Conservation (phyloP, 495 filamentous ascomycete species). For the Parmelia sp. region DNA sequence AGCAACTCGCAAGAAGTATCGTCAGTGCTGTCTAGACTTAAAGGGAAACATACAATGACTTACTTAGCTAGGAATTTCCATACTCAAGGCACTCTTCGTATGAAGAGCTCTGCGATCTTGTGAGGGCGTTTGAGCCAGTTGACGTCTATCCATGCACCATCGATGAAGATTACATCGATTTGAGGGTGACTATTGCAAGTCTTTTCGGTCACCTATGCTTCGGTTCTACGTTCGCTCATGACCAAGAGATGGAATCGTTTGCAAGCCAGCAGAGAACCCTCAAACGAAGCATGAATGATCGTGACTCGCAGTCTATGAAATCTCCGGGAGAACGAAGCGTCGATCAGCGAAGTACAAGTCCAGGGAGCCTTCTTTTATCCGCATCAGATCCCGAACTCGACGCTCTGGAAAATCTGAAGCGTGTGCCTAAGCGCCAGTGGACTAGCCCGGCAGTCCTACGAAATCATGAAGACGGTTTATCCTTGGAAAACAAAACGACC, state of each 20-base stretch:
- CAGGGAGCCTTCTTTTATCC: neutral
- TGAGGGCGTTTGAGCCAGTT: conserved; percentile 60
- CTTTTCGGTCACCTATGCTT: conserved; percentile 71
- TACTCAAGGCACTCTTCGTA: conserved; percentile 92
- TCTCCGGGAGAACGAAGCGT: conserved; percentile 1
- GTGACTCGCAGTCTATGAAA: neutral
- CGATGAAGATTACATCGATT: conserved; percentile 54
- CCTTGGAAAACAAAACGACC: neutral
- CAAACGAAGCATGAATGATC: conserved; percentile 5
- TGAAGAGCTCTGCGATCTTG: conserved; percentile 64
- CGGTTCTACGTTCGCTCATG: conserved; percentile 55
- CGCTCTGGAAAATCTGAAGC: neutral
- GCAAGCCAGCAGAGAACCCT: conserved; percentile 3
- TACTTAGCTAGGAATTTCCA: conserved; percentile 52
- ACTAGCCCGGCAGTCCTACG: neutral
- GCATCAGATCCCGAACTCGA: neutral
- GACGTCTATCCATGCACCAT: conserved; percentile 86
- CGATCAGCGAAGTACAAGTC: neutral
- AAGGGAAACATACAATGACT: neutral
- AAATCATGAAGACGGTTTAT: neutral
- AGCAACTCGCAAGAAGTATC: conserved; percentile 12
- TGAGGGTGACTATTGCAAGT: conserved; percentile 52
- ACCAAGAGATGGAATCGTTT: conserved; percentile 48
- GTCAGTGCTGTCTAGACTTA: conserved; percentile 4
- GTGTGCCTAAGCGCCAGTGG: conserved; percentile 6